Conservation (phyloP, 768 basidiomycete genomes). For the Suillus lakei region DNA sequence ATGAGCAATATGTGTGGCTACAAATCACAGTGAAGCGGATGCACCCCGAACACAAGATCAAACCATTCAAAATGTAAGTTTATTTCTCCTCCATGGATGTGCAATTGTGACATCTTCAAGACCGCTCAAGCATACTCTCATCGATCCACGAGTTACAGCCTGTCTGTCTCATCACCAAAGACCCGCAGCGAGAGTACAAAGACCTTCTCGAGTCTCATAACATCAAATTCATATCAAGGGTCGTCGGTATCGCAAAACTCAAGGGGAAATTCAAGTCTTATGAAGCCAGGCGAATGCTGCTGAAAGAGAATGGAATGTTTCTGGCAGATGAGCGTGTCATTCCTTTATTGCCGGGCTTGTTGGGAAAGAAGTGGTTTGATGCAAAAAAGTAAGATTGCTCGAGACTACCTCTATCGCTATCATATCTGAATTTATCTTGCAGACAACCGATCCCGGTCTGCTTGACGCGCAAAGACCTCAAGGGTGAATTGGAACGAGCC, state of each 20-base stretch:
- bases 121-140: constrained; percentile 77
- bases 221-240: constrained; percentile 89
- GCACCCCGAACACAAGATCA: constrained; percentile 72
- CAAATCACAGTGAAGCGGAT: constrained; percentile 87
- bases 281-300: constrained; percentile 79
- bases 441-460: constrained; percentile 98
- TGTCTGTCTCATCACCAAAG: constrained; percentile 93
- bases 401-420: constrained; percentile 2
- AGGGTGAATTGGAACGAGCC: constrained; percentile 89
- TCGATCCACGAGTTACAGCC: constrained; percentile 82
- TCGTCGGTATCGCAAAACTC: constrained; percentile 90
- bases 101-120: constrained; percentile 41
- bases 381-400: constrained; percentile 83
- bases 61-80: constrained; percentile 84
- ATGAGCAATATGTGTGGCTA: constrained; percentile 89
- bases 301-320: constrained; percentile 92
- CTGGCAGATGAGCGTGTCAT: constrained; percentile 91
- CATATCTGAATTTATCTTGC: constrained; percentile 11
- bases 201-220: constrained; percentile 79
- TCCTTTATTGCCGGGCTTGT: constrained; percentile 81
- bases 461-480: constrained; percentile 86
- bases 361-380: constrained; percentile 91
- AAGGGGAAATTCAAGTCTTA: constrained; percentile 92
- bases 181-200: constrained; percentile 96
- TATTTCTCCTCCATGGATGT: neutral